These are phyloP conservation scores for Neltuma alba DNA, from an alignment of 306 rosid species.

Conservation along the genomic window DNA sequence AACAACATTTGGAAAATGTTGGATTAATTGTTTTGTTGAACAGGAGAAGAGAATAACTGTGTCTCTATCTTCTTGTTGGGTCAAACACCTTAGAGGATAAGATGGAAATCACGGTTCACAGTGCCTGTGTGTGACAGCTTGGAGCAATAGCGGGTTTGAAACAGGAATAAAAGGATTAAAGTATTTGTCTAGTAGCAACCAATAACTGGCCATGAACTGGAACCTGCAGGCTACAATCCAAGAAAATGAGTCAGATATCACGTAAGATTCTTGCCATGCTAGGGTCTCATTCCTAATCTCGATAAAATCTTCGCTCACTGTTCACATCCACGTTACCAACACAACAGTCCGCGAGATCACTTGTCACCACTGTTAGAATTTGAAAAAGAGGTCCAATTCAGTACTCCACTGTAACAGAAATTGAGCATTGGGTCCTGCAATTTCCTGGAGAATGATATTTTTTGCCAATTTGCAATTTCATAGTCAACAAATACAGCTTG, in stretches of 20 bases:
- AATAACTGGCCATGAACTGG: background rate
- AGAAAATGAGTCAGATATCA: background rate
- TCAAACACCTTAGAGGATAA: background rate
- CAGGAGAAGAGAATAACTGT: background rate
- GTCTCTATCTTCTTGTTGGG: background rate
- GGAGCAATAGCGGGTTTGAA: background rate
- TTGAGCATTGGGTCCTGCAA: constrained; percentile 26
- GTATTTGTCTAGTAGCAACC: background rate
- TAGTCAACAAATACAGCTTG: constrained; percentile 38
- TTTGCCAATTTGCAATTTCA: constrained; percentile 15
- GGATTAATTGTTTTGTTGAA: background rate
- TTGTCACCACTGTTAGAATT: background rate
- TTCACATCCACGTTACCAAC: constrained; percentile 22
- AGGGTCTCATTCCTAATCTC: background rate
- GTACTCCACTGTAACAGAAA: background rate
- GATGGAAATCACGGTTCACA: background rate
- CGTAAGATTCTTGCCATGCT: background rate
- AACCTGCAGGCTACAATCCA: background rate
- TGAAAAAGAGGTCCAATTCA: too few relatives aligned
- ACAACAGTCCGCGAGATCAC: constrained; percentile 9
- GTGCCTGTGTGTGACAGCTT: background rate
- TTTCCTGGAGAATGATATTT: constrained; percentile 32
- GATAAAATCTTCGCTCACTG: background rate
- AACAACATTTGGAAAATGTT: too few relatives aligned
- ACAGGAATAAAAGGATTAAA: background rate